A percentile compares a stretch with the other conserved stretches of the same genome.
These are phyloP conservation scores for Micractinium sp. DNA, from an alignment of 139 green algal genomes.

Conservation along the genomic window DNA sequence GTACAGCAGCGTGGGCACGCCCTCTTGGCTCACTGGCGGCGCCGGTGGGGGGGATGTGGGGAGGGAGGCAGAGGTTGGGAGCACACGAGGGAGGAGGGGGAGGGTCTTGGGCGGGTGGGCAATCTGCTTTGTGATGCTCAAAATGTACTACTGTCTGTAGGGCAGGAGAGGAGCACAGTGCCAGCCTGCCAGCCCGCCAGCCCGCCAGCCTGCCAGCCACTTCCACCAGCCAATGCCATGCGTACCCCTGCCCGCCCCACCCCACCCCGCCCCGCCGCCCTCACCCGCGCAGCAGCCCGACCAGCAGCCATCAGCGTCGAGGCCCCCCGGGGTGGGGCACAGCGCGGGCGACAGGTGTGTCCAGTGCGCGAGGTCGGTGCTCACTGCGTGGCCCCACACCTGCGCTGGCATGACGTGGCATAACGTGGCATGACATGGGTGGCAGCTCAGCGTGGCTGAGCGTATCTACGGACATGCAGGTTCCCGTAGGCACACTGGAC, in stretches of 20 bases:
- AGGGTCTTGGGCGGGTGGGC: neutral
- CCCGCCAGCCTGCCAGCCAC: too few species aligned
- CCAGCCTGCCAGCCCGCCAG: too few species aligned
- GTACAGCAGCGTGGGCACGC: constrained; percentile 75
- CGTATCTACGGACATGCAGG: too few species aligned
- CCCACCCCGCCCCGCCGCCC: neutral
- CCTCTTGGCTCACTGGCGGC: constrained; percentile 35
- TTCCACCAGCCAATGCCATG: too few species aligned
- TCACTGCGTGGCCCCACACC: constrained; percentile 83
- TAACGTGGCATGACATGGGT: too few species aligned
- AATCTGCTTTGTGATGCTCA: neutral
- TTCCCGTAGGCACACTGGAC: too few species aligned
- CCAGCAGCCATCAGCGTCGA: constrained; percentile 88
- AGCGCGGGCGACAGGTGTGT: constrained; percentile 76
- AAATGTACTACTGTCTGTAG: too few species aligned
- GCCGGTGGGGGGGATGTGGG: neutral
- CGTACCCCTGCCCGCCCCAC: neutral
- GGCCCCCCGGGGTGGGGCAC: constrained; percentile 65
- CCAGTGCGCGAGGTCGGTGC: constrained; percentile 78
- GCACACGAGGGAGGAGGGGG: neutral
- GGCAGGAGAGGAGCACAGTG: too few species aligned
- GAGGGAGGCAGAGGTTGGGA: neutral
- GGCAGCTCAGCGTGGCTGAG: too few species aligned
- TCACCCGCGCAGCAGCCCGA: constrained; percentile 73
- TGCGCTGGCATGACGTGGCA: neutral